These are phyloP conservation scores for Cryptococcus floricola DNA, from an alignment of 1,284 basidiomycete genomes.

Conservation along the genomic window DNA sequence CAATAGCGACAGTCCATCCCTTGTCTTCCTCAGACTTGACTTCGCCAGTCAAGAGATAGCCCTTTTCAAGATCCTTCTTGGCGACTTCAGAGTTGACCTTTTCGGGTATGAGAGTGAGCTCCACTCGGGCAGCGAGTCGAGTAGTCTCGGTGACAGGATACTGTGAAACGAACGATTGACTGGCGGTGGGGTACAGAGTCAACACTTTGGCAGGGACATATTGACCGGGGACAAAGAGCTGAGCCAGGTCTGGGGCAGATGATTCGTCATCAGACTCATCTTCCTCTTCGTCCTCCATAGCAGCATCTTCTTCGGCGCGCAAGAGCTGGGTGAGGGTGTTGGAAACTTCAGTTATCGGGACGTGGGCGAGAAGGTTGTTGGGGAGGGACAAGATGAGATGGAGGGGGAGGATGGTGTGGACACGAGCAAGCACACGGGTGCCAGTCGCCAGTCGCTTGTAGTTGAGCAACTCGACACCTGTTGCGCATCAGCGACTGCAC, in stretches of 20 bases:
- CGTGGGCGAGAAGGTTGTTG: constrained; percentile 88
- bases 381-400: constrained; percentile 90
- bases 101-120: constrained; percentile 78
- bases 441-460: constrained; percentile 88
- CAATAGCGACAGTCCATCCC: constrained; percentile 86
- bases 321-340: constrained; percentile 68
- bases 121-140: constrained; percentile 59
- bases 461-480: constrained; percentile 78
- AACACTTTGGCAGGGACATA: constrained; percentile 77
- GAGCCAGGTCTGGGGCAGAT: constrained; percentile 63
- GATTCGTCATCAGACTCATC: constrained; percentile 51
- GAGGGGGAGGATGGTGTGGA: constrained; percentile 82
- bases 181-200: constrained; percentile 41
- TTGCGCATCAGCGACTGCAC: constrained; percentile 12
- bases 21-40: constrained; percentile 89
- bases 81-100: constrained; percentile 79
- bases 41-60: constrained; percentile 73
- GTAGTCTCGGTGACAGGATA: constrained; percentile 48
- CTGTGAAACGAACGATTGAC: constrained; percentile 44
- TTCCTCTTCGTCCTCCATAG: constrained; percentile 55
- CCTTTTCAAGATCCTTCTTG: constrained; percentile 70
- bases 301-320: constrained; percentile 43
- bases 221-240: constrained; percentile 79
- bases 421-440: constrained; percentile 80
- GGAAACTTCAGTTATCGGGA: constrained; percentile 95